Evolutionary conservation across 1,284 basidiomycete genomes (phyloP).

Genomic region (Cryptococcus hybrid): DNA sequence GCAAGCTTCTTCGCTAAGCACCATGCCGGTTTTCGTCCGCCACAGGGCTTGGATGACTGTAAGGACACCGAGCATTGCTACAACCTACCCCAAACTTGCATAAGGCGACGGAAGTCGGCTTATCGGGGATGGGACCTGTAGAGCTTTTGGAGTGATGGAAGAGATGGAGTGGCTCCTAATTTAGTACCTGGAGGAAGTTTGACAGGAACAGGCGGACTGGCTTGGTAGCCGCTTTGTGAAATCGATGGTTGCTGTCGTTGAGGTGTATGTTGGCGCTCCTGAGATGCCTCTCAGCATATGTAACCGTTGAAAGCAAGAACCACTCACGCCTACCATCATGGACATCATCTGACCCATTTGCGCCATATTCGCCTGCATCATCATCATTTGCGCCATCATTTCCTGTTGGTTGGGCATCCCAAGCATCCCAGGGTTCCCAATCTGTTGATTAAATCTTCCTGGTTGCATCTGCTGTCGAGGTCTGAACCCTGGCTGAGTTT

Average conservation of each 20-base stretch:
- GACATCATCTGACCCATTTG: conserved; percentile 52
- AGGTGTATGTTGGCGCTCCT: conserved; percentile 2
- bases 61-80: conserved; percentile 79
- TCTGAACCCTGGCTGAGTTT: conserved; percentile 1
- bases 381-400: conserved; percentile 53
- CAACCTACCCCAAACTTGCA: conserved; percentile 91
- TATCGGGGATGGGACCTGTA: conserved; percentile 44
- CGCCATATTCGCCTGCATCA: conserved; percentile 51
- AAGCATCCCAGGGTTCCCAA: conserved; percentile 11
- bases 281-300: too few relatives aligned
- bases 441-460: conserved; percentile 16
- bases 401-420: conserved; percentile 39
- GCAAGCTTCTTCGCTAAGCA: conserved; percentile 85
- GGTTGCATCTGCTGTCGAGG: conserved; percentile 1
- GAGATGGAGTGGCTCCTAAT: conserved; percentile 32
- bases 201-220: conserved; percentile 23
- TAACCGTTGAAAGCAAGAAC: background rate
- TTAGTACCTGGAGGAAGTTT: conserved; percentile 39
- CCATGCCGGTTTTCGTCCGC: conserved; percentile 87
- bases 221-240: background rate
- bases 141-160: conserved; percentile 22
- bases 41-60: conserved; percentile 86
- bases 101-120: conserved; percentile 54
- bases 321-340: conserved; percentile 45
- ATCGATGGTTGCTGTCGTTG: conserved; percentile 1